These are phyloP conservation scores for Ophiostoma himal-ulmi DNA, from an alignment of 2,329 filamentous ascomycete species.

Conservation along the genomic window DNA sequence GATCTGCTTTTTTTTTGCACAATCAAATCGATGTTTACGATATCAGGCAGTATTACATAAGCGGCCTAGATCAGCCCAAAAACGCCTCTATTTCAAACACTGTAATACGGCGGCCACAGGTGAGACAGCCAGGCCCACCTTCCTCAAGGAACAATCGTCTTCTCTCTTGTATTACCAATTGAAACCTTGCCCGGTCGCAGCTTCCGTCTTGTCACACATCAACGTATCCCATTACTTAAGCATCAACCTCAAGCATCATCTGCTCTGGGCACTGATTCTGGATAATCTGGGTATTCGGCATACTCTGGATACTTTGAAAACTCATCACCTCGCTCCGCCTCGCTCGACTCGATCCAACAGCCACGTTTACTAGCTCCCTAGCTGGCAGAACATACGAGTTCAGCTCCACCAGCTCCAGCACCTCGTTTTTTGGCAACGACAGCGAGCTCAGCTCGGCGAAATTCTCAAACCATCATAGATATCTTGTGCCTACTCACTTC, in stretches of 20 bases:
- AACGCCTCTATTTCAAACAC: not conserved
- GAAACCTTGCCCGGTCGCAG: not conserved
- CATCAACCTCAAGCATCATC: not conserved
- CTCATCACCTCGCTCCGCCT: not conserved
- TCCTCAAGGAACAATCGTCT: not conserved
- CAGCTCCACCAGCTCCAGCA: not conserved
- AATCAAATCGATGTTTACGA: not conserved
- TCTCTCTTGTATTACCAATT: not conserved
- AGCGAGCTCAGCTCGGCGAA: not conserved
- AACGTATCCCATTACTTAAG: not conserved
- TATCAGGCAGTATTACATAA: not conserved
- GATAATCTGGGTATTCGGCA: not conserved
- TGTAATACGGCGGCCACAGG: not conserved
- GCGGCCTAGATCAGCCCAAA: not conserved
- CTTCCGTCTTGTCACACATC: not conserved
- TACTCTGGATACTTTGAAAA: not conserved
- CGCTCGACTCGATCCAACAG: not conserved
- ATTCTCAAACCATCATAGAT: not conserved
- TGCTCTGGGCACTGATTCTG: not conserved
- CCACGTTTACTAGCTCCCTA: not conserved
- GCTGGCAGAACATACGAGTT: not conserved
- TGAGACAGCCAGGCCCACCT: slow-evolving; percentile 4
- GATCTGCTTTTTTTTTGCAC: not conserved
- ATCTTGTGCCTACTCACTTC: not conserved
- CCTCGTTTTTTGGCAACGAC: not conserved